phyloP scores from a whole-genome alignment of 345 rosid species.

The Salix dunnii region DNA sequence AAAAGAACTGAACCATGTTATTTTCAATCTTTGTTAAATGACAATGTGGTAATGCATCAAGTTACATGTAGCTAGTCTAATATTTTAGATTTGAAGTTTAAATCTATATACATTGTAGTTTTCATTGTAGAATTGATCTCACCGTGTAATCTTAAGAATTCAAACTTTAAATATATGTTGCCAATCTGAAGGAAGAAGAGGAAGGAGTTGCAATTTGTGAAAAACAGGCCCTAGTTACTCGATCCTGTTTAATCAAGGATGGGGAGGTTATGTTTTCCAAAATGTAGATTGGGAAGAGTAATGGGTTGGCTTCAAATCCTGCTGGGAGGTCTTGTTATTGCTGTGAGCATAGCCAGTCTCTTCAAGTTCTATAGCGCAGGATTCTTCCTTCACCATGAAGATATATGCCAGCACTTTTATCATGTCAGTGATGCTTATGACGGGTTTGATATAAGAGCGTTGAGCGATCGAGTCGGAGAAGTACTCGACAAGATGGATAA shows the following conservation, averaged over 20 bases:
- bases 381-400: conserved; percentile 60
- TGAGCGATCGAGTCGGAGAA: conserved; percentile 47
- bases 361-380: conserved; percentile 64
- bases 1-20: not conserved
- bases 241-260: conserved; percentile 24
- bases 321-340: conserved; percentile 57
- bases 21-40: not conserved
- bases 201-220: not conserved
- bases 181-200: conserved; percentile 2
- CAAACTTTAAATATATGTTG: conserved; percentile 17
- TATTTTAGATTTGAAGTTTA: not conserved
- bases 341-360: conserved; percentile 64
- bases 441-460: conserved; percentile 46
- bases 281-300: conserved; percentile 46
- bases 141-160: not conserved
- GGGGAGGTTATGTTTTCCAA: conserved; percentile 50
- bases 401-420: conserved; percentile 55
- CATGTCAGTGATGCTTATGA: conserved; percentile 36
- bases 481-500: conserved; percentile 50
- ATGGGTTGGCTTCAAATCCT: conserved; percentile 62
- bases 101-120: not conserved
- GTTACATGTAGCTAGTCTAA: not conserved
- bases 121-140: not conserved
- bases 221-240: not conserved
- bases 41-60: not conserved